Evolutionary conservation across 179 eudicot species (phyloP).

Genomic region (Camellia oleifera): DNA sequence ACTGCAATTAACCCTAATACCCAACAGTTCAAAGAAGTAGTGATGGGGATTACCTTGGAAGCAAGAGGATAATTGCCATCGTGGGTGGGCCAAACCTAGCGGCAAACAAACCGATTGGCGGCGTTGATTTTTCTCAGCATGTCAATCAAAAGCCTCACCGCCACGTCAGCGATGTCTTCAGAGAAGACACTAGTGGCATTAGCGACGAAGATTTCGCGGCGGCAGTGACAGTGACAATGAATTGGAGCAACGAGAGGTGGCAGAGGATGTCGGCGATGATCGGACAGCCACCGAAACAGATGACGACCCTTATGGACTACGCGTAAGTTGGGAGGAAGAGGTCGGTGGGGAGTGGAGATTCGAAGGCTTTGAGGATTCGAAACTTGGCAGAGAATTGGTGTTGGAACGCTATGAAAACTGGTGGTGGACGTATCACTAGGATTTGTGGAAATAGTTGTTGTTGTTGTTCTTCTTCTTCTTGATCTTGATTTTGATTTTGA

Average conservation of each 20-base stretch:
- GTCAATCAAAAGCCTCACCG: constrained; percentile 49
- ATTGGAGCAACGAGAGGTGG: constrained; percentile 42
- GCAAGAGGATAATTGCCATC: constrained; percentile 33
- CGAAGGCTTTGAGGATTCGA: constrained; percentile 43
- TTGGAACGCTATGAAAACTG: constrained; percentile 10
- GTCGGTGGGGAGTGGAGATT: constrained; percentile 36
- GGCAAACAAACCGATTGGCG: constrained; percentile 43
- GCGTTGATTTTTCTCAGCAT: constrained; percentile 44
- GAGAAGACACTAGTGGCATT: constrained; percentile 33
- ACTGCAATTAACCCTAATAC: no score
- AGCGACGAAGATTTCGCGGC: constrained; percentile 50
- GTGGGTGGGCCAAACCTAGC: constrained; percentile 38
- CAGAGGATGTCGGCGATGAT: constrained; percentile 35
- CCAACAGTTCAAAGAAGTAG: no score
- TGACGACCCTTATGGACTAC: constrained; percentile 3
- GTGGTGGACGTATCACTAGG: constrained; percentile 22
- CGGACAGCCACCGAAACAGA: constrained; percentile 17
- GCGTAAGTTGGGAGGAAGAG: constrained; percentile 33
- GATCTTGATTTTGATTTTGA: no score
- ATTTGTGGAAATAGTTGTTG: no score
- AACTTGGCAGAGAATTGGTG: constrained; percentile 38
- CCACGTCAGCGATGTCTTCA: constrained; percentile 48
- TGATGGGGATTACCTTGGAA: constrained; percentile 25
- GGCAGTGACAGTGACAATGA: constrained; percentile 51
- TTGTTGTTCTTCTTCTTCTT: no score